Evolutionary conservation across 805 yeast species (phyloP), one percentile per base, ranked within the genome.

Genomic region (Metschnikowia hibisci): DNA sequence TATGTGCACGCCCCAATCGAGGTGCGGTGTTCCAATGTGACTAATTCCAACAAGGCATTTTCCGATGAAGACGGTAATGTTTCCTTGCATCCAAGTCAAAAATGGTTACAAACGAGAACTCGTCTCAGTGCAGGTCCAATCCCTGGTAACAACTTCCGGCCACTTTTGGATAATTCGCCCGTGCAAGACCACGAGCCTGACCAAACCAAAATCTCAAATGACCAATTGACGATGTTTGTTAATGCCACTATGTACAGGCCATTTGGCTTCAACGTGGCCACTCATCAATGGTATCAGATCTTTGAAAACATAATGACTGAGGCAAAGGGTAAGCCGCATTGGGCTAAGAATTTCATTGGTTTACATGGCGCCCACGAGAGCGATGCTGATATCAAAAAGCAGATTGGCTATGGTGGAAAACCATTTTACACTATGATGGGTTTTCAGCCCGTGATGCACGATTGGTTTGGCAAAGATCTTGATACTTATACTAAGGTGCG

Each of bases 221-320:
- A 82, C 37, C 95, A 87, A 63, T 73, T 91, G 54, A 86, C 96
- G 0, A 61, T 91, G 46, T 89, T 85, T 66, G 76, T 91, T 56
- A 93, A 91, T 60, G 96, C 96, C 6, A 91, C 98, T 1, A 86
- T 91, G 81, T 91, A 90, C 64, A 77, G 97, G 63, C 99, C 99
- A n/a, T 91, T 91, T 64, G 75, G 77, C 28, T 76, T 78, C 44
- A 76, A 81, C 55, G 82, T 89, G 9, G 82, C 85, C 34, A 80
- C 88, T 28, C 80, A 78, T 35, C 74, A 79, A 52, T 91, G 97
- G 96, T 91, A 77, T 65, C 76, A 76, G 39, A 70, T 74, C n/a
- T 91, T 91, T 63, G 99, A 91, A 64, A 77, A 78, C 41, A 77
- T 87, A 1, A 71, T 90, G 73, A 74, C 73, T 39, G 80, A 78